Percentiles rank a stretch among this genome's conserved stretches.
Evolutionary conservation across 495 filamentous ascomycete genomes (phyloP).

Genomic region (Chaetomium tenue): DNA sequence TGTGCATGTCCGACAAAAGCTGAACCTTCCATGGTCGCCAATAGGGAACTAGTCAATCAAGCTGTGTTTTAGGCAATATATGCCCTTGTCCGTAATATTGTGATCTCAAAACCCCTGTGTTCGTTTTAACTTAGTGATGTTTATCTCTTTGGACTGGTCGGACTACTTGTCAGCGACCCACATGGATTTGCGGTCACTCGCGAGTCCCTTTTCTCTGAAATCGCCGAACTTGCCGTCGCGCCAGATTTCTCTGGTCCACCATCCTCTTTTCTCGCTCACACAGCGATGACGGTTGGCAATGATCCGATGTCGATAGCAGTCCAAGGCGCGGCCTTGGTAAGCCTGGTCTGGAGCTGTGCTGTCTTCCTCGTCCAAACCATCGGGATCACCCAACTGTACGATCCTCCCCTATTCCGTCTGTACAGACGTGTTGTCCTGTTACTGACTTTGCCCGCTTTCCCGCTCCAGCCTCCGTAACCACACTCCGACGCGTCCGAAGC

Average conservation of each 20-base stretch:
- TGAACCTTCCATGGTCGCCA: too few relatives aligned
- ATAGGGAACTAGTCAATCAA: too few relatives aligned
- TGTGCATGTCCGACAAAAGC: too few relatives aligned
- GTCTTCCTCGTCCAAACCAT: conserved; percentile 51
- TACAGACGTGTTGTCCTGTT: background rate
- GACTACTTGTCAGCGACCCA: conserved; percentile 18
- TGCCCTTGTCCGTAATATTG: too few relatives aligned
- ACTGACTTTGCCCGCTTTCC: conserved; percentile 19
- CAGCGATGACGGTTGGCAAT: conserved; percentile 24
- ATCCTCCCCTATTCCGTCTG: background rate
- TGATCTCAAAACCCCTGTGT: too few relatives aligned
- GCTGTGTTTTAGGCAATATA: too few relatives aligned
- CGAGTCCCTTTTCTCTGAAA: conserved; percentile 10
- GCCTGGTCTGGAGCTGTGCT: conserved; percentile 49
- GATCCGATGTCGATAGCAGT: conserved; percentile 40
- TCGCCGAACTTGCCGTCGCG: conserved; percentile 17
- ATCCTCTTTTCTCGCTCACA: background rate
- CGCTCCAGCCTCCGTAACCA: conserved; percentile 51
- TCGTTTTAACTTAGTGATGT: too few relatives aligned
- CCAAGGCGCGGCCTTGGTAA: conserved; percentile 46
- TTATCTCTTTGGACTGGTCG: background rate
- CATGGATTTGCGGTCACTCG: conserved; percentile 19
- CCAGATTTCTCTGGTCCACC: background rate
- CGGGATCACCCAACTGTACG: conserved; percentile 53
- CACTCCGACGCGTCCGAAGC: conserved; percentile 42